Evolutionary conservation across 192 early-diverging fungal genomes (phyloP), one percentile per base, ranked within the genome.

Genomic region (Gonapodya prolifera): DNA sequence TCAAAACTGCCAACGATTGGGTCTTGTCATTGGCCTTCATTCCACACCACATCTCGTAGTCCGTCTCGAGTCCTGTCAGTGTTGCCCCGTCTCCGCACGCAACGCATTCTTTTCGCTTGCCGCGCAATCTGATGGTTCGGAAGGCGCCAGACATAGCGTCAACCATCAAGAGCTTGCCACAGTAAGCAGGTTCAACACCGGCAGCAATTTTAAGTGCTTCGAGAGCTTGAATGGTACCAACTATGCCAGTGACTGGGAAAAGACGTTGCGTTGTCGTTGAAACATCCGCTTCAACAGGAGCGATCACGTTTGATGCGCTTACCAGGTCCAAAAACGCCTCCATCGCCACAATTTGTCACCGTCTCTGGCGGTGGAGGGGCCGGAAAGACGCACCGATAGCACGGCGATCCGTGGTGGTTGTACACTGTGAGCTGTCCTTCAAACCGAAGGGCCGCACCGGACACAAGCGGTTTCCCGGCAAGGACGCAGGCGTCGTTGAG

Each of bases 381-480:
- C 0, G 97, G 96, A 80, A 95, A 96, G 77, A 99, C 83, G 81
- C 97, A 99, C 35, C 97, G 91, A 82, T 96, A 99, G 83, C 97
- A 99, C 17, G 97, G 97, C 18, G 96, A 94, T 34, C 87, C 88
- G 33, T 89, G 82, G 81, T 96, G 87, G 81, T 99, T 94, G 82
- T 97, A 98, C n/a, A 96, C 87, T 0, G 96, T 95, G 70, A 99
- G 86, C 79, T 98, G 96, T 13, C 97, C 97, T 75, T 99, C 97
- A 78, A 95, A 87, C 35, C 93, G 80, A 33, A 99, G 82, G 0
- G 97, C 97, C 77, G 92, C 93, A 70, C 94, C 96, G 8, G 94
- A 95, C 0, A 99, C 92, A 2, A 98, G 83, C 2, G 94, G 90
- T 32, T 95, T 94, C 0, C 86, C 84, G 2, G 87, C 79, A 36